These are phyloP conservation scores for Cocos nucifera DNA, from an alignment of 176 grass and related monocot genomes.

Conservation along the genomic window DNA sequence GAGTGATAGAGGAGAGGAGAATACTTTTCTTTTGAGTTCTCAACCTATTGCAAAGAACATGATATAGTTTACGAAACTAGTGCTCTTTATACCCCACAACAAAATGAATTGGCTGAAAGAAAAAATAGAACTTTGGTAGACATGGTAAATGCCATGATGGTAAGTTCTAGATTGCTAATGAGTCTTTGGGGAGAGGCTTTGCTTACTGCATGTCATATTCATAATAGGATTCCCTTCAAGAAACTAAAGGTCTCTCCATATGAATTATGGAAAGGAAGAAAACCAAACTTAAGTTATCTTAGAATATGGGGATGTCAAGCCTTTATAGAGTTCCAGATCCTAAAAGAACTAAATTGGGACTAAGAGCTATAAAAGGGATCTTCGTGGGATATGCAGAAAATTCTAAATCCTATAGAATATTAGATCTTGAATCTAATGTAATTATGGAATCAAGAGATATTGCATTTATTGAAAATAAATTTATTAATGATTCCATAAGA, in stretches of 20 bases:
- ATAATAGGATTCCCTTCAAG: not conserved
- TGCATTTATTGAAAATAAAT: not conserved
- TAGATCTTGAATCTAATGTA: no score
- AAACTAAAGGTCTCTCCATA: not conserved
- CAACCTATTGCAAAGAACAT: not conserved
- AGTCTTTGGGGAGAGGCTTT: not conserved
- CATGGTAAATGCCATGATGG: not conserved
- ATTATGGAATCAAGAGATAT: no score
- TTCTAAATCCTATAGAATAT: no score
- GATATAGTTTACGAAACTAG: not conserved
- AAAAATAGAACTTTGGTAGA: not conserved
- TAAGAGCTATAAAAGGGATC: not conserved
- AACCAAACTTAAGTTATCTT: not conserved
- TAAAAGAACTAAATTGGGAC: not conserved
- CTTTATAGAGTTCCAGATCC: not conserved
- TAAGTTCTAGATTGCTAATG: not conserved
- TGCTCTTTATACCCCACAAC: not conserved
- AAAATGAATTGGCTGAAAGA: not conserved
- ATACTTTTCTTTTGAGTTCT: not conserved
- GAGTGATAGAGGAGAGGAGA: no score
- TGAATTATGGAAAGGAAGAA: conserved; percentile 2
- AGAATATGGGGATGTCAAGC: not conserved
- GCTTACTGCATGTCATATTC: not conserved
- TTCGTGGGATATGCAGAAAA: not conserved
- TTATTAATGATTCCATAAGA: not conserved